A percentile compares a stretch with the other conserved stretches of the same genome.
These are phyloP conservation scores for Eucalyptus cloeziana DNA, from an alignment of 345 rosid species.

Conservation along the genomic window DNA sequence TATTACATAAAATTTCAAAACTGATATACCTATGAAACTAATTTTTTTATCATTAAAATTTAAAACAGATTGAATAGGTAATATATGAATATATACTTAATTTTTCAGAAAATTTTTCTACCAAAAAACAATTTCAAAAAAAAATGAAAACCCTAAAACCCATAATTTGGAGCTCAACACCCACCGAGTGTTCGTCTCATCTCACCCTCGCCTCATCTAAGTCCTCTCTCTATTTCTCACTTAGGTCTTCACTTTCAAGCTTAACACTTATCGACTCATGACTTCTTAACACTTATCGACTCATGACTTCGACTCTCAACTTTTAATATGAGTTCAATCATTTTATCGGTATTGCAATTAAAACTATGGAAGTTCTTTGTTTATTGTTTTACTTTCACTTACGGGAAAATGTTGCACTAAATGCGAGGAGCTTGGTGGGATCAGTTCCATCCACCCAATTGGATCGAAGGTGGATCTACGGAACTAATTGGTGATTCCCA, in stretches of 20 bases:
- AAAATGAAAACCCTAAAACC: too few species aligned
- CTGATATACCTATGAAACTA: accelerated
- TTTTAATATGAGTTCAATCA: accelerated
- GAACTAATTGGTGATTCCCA: accelerated
- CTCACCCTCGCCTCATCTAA: accelerated
- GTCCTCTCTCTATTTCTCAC: too few species aligned
- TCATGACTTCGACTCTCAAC: accelerated
- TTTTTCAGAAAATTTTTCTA: accelerated
- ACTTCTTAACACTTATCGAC: accelerated
- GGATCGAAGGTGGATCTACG: accelerated
- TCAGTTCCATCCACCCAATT: accelerated
- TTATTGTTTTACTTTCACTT: too few species aligned
- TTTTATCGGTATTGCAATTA: accelerated
- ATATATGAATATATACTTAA: too few species aligned
- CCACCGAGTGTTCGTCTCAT: accelerated
- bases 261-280: accelerated
- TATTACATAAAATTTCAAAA: too few species aligned
- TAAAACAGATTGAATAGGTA: accelerated
- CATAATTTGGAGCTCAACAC: too few species aligned
- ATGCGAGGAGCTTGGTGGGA: too few species aligned
- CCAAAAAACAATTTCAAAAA: too few species aligned
- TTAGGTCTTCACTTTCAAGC: accelerated
- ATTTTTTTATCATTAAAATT: too few species aligned
- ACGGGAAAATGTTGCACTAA: accelerated
- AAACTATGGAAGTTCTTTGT: too few species aligned